Percentiles rank a stretch among this genome's conserved stretches.
phyloP scores from a whole-genome alignment of 192 early-diverging fungal species.

The Backusella macrospora region DNA sequence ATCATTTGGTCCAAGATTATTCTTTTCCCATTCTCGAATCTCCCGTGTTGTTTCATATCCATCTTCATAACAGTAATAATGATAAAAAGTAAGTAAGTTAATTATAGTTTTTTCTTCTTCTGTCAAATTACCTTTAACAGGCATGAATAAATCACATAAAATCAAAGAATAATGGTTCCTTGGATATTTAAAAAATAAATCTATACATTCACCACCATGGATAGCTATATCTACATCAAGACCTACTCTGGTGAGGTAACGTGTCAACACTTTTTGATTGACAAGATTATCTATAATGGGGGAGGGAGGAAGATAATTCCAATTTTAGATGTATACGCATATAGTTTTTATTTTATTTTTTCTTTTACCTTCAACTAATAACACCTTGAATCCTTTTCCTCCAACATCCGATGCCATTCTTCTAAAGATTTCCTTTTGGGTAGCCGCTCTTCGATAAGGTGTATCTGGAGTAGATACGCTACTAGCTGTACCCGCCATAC shows the following conservation, averaged over 20 bases:
- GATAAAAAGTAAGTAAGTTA: background rate
- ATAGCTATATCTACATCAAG: constrained; percentile 48
- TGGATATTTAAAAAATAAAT: constrained; percentile 47
- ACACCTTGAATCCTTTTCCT: constrained; percentile 48
- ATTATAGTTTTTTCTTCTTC: background rate
- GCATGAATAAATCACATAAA: constrained; percentile 63
- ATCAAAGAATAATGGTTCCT: constrained; percentile 51
- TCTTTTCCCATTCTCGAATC: constrained; percentile 54
- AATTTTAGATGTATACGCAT: background rate
- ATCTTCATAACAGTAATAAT: constrained; percentile 32
- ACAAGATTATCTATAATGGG: constrained; percentile 51
- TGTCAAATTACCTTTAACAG: constrained; percentile 48
- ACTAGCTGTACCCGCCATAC: background rate
- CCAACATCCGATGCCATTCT: constrained; percentile 55
- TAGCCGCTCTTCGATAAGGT: constrained; percentile 48
- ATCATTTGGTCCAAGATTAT: constrained; percentile 32
- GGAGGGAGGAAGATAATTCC: background rate
- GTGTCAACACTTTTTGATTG: constrained; percentile 58
- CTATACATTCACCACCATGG: constrained; percentile 52
- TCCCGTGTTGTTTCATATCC: constrained; percentile 57
- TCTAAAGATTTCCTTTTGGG: constrained; percentile 55
- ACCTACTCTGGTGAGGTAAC: constrained; percentile 53
- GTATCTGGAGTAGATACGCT: constrained; percentile 25
- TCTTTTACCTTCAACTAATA: constrained; percentile 54
- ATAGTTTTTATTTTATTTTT: background rate